Conservation (phyloP, 805 yeast genomes). For the Grigorovia humatica region DNA sequence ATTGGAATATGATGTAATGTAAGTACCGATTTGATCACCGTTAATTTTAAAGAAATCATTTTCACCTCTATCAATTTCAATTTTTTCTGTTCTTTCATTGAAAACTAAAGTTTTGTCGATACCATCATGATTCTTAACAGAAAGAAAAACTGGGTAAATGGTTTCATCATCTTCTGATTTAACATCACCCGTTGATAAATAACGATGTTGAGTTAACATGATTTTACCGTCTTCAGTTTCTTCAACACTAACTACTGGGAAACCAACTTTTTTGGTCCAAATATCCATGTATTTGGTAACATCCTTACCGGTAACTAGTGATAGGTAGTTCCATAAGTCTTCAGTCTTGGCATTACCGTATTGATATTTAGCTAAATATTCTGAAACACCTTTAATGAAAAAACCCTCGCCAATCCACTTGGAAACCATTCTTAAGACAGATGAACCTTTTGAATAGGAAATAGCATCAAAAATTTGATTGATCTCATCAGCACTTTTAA, state of each 20-base stretch:
- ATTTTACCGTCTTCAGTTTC: constrained; percentile 35
- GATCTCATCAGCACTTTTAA: constrained; percentile 66
- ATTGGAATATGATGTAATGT: constrained; percentile 58
- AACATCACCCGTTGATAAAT: constrained; percentile 66
- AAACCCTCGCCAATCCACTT: constrained; percentile 56
- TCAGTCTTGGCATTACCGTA: constrained; percentile 64
- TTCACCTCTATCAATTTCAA: constrained; percentile 31
- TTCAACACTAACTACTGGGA: constrained; percentile 52
- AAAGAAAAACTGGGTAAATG: constrained; percentile 56
- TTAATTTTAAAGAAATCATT: constrained; percentile 55
- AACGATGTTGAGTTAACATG: constrained; percentile 58
- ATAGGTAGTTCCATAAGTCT: constrained; percentile 61
- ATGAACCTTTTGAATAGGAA: constrained; percentile 74
- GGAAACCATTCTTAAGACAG: constrained; percentile 67
- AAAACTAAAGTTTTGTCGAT: constrained; percentile 50
- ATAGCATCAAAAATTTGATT: constrained; percentile 77
- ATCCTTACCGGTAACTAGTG: constrained; percentile 53
- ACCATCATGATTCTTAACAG: constrained; percentile 48
- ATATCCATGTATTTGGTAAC: constrained; percentile 49
- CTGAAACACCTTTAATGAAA: constrained; percentile 64
- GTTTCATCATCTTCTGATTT: constrained; percentile 61
- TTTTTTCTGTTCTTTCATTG: constrained; percentile 36
- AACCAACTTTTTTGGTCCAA: constrained; percentile 71
- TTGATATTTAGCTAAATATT: constrained; percentile 51
- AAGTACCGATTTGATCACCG: constrained; percentile 64